Conservation (phyloP, 805 yeast genomes). For the Vanderwaltozyma tropicalis region DNA sequence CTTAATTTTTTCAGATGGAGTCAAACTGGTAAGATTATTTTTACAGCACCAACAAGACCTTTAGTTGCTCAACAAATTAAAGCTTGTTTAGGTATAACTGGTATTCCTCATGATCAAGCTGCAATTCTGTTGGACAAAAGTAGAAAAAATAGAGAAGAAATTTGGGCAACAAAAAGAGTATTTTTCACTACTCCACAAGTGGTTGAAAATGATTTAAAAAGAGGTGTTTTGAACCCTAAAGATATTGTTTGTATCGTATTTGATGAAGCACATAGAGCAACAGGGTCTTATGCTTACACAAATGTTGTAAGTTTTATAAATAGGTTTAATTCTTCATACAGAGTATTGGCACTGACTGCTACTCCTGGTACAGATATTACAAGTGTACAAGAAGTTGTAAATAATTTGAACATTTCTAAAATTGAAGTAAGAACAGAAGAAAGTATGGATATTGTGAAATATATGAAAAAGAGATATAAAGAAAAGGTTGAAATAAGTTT, state of each 20-base stretch:
- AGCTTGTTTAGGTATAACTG: slow-evolving; percentile 82
- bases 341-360: slow-evolving; percentile 85
- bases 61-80: slow-evolving; percentile 92
- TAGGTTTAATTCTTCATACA: slow-evolving; percentile 52
- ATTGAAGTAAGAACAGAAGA: slow-evolving; percentile 82
- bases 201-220: slow-evolving; percentile 75
- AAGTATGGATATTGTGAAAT: slow-evolving; percentile 67
- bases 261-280: slow-evolving; percentile 94
- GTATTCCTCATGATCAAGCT: slow-evolving; percentile 64
- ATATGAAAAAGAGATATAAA: slow-evolving; percentile 59
- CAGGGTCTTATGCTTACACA: slow-evolving; percentile 81
- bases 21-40: slow-evolving; percentile 63
- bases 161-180: slow-evolving; percentile 72
- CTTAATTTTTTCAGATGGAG: slow-evolving; percentile 85
- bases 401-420: slow-evolving; percentile 59
- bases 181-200: slow-evolving; percentile 96
- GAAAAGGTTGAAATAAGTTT: slow-evolving; percentile 48
- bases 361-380: slow-evolving; percentile 88
- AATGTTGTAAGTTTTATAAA: slow-evolving; percentile 63
- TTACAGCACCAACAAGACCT: slow-evolving; percentile 96
- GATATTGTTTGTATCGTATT: slow-evolving; percentile 65
- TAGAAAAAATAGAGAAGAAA: slow-evolving; percentile 52
- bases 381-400: slow-evolving; percentile 77
- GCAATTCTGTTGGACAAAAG: slow-evolving; percentile 62
- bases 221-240: slow-evolving; percentile 69